Evolutionary conservation across 148 eudicot species (phyloP).

Genomic region (Oxyria digyna): DNA sequence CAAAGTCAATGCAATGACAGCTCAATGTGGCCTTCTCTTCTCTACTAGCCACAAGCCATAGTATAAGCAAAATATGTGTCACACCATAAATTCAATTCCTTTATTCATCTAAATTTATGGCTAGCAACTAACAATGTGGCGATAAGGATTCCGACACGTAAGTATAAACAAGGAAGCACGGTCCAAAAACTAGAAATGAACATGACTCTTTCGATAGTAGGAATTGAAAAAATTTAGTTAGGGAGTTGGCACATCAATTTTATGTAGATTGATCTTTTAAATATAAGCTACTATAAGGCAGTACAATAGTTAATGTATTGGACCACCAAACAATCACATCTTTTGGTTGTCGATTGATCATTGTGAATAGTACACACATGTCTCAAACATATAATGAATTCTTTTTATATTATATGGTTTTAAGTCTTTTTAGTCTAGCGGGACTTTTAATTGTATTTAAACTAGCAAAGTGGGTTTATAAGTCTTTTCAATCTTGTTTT

Average conservation of each 20-base stretch:
- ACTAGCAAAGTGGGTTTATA: no score
- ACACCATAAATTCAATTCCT: background rate
- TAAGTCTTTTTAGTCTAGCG: no score
- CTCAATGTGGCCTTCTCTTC: background rate
- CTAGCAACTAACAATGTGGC: background rate
- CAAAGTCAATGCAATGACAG: constrained; percentile 7
- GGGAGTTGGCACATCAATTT: background rate
- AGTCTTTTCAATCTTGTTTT: no score
- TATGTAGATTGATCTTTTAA: background rate
- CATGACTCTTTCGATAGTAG: background rate
- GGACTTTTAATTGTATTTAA: no score
- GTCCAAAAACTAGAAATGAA: background rate
- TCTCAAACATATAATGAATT: no score
- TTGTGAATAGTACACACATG: background rate
- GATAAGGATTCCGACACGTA: background rate
- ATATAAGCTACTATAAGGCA: background rate
- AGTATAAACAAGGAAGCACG: background rate
- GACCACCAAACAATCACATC: background rate
- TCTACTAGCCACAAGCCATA: background rate
- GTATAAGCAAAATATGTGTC: background rate
- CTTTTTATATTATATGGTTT: no score
- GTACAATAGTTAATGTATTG: background rate
- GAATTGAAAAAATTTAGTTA: background rate
- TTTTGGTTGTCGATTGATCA: background rate
- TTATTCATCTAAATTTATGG: background rate